Conservation (phyloP, 208 protist genomes). For the Entamoeba histolytica region DNA sequence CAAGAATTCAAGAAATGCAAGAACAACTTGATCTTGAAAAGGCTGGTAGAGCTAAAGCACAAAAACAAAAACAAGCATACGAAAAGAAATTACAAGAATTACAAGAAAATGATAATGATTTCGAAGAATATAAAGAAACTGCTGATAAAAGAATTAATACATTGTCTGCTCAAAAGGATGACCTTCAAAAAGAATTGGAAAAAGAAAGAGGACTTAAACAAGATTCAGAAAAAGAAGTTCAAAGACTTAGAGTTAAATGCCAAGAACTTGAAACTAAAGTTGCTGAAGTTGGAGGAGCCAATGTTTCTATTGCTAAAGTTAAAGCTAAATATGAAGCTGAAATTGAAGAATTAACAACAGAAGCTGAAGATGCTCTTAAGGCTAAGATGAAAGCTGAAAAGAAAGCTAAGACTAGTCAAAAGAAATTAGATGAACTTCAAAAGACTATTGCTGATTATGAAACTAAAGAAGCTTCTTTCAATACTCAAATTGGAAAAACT, state of each 20-base stretch:
- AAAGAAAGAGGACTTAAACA: not conserved
- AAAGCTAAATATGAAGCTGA: not conserved
- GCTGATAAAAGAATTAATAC: not conserved
- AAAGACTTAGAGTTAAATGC: not conserved
- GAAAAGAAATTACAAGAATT: not conserved
- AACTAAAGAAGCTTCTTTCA: not conserved
- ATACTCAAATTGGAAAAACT: not conserved
- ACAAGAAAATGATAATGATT: not conserved
- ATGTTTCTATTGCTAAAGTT: not conserved
- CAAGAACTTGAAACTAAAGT: not conserved
- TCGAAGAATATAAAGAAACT: not conserved
- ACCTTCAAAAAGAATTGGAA: not conserved
- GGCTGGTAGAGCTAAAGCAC: slow-evolving; percentile 19
- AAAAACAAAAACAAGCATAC: not conserved
- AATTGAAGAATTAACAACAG: not conserved
- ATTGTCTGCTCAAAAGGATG: not conserved
- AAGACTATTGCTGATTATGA: not conserved
- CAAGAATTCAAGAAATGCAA: not conserved
- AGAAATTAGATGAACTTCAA: not conserved
- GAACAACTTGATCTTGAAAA: slow-evolving; percentile 8
- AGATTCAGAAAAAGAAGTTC: not conserved
- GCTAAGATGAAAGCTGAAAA: not conserved
- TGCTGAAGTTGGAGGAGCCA: not conserved
- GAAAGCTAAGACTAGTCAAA: not conserved
- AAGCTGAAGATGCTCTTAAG: not conserved